A percentile compares a stretch with the other conserved stretches of the same genome.
Evolutionary conservation across 225 moss, liverwort and hornwort species (phyloP).

Genomic region (Rhytidiadelphus loreus): DNA sequence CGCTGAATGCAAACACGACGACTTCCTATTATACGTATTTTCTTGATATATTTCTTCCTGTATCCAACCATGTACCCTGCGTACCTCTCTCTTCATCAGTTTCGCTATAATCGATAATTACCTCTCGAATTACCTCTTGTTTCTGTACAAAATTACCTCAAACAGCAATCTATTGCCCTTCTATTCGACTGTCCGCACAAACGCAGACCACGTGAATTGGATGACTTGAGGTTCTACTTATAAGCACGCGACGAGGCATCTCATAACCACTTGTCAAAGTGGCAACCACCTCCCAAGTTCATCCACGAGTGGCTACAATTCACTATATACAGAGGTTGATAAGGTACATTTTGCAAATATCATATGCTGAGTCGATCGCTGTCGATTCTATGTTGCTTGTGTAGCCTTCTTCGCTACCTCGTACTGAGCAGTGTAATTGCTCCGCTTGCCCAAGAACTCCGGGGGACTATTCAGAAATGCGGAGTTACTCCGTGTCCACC

Average conservation of each 20-base stretch:
- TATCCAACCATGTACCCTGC: neutral
- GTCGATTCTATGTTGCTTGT: neutral
- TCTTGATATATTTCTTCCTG: neutral
- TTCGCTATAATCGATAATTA: neutral
- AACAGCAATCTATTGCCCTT: neutral
- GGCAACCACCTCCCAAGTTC: neutral
- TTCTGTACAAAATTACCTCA: neutral
- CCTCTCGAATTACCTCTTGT: neutral
- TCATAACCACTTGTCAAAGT: neutral
- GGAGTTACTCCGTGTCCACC: constrained; percentile 50
- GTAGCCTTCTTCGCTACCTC: constrained; percentile 23
- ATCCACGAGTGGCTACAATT: neutral
- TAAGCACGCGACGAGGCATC: neutral
- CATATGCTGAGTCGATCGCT: neutral
- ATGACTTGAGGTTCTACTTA: neutral
- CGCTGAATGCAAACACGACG: neutral
- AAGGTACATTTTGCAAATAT: neutral
- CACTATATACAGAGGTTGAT: neutral
- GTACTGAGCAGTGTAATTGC: constrained; percentile 33
- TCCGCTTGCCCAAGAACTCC: neutral
- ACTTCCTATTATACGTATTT: neutral
- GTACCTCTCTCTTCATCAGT: neutral
- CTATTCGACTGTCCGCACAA: neutral
- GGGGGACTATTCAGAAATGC: constrained; percentile 43
- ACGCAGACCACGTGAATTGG: neutral